Evolutionary conservation across 495 filamentous ascomycete species (phyloP).

Genomic region (Sphaerosporella brunnea): DNA sequence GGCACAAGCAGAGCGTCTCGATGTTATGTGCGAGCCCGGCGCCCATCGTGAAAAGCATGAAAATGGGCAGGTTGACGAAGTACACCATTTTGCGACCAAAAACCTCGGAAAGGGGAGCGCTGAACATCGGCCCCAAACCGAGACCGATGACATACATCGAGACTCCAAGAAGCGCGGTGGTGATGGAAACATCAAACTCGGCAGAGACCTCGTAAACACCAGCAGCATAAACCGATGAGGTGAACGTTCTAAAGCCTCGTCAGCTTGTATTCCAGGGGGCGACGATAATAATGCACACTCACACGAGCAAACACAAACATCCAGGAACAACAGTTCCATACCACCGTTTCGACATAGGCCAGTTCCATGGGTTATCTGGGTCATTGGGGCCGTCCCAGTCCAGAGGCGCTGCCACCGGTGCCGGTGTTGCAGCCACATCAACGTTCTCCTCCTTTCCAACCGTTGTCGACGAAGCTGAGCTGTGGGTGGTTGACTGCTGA

Average conservation of each 20-base stretch:
- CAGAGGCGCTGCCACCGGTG: constrained; percentile 6
- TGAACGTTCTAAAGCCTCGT: constrained; percentile 14
- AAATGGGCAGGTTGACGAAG: constrained; percentile 41
- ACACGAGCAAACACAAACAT: constrained; percentile 25
- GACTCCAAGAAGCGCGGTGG: constrained; percentile 47
- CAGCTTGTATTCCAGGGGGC: constrained; percentile 2
- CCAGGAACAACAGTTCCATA: constrained; percentile 26
- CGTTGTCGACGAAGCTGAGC: no score
- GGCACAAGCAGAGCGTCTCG: constrained; percentile 48
- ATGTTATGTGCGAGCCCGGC: constrained; percentile 45
- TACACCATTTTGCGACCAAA: constrained; percentile 59
- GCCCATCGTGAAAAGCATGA: constrained; percentile 54
- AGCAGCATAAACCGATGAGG: constrained; percentile 24
- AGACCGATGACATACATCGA: constrained; percentile 63
- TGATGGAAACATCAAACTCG: constrained; percentile 41
- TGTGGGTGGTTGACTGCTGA: no score
- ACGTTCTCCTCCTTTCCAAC: no score
- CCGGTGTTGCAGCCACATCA: no score
- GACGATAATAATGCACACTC: constrained; percentile 6
- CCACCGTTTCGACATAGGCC: constrained; percentile 36
- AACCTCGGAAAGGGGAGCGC: constrained; percentile 48
- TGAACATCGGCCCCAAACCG: constrained; percentile 47
- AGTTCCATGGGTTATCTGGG: constrained; percentile 43
- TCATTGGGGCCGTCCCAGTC: constrained; percentile 41
- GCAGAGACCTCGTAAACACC: constrained; percentile 44